These are phyloP conservation scores for Biscogniauxia mediterranea DNA, from an alignment of 2,329 filamentous ascomycete species.

Conservation along the genomic window DNA sequence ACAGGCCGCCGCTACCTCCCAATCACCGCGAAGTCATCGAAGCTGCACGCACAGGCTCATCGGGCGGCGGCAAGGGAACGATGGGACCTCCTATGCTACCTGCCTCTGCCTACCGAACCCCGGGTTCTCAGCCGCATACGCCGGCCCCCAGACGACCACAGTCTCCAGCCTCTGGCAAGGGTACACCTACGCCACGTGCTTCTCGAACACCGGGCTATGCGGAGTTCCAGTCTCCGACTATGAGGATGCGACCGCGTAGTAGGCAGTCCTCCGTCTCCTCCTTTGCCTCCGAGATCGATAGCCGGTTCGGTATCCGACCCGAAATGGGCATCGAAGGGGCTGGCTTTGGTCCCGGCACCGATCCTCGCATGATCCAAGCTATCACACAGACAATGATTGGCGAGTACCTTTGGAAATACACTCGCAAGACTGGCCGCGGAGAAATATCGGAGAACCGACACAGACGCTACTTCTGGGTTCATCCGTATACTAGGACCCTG, in stretches of 20 bases:
- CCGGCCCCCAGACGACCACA: conserved; percentile 49
- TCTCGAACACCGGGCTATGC: conserved; percentile 46
- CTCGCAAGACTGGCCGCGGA: conserved; percentile 84
- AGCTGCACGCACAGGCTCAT: conserved; percentile 64
- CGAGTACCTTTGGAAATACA: conserved; percentile 99
- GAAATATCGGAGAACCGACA: conserved; percentile 89
- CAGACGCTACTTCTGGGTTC: conserved; percentile 97
- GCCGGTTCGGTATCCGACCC: conserved; percentile 76
- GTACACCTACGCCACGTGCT: conserved; percentile 57
- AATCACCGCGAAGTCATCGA: conserved; percentile 86
- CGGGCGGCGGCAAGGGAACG: conserved; percentile 42
- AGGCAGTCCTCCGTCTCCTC: conserved; percentile 89
- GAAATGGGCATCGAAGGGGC: conserved; percentile 52
- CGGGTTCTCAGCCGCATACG: conserved; percentile 55
- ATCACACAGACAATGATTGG: conserved; percentile 99
- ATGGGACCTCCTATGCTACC: conserved; percentile 89
- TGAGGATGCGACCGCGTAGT: conserved; percentile 39
- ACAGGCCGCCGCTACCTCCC: conserved; percentile 69
- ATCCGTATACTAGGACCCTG: conserved; percentile 91
- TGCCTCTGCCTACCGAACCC: conserved; percentile 63
- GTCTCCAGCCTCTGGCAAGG: conserved; percentile 49
- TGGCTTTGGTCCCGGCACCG: conserved; percentile 70
- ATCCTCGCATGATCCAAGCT: conserved; percentile 97
- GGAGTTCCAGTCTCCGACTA: conserved; percentile 48
- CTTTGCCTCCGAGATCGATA: conserved; percentile 91